Evolutionary conservation across 2,329 filamentous ascomycete species (phyloP), one percentile per base, ranked within the genome.

Genomic region (Penicillium occitanis): DNA sequence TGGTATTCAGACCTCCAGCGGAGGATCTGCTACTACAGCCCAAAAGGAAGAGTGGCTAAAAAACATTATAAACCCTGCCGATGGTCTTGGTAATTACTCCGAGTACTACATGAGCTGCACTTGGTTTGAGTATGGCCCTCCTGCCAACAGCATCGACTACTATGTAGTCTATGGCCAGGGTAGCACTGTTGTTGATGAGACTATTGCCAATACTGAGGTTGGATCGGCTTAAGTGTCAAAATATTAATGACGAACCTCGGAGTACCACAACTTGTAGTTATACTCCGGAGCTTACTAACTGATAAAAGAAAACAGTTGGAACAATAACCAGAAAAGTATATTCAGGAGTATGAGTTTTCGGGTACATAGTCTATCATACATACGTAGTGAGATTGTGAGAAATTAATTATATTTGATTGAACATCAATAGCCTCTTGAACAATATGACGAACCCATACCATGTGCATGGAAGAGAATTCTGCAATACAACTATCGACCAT

Each of bases 41-140:
- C 28, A 62, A 10, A 62, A 62, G 35, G 30, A 62, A 22, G 19
- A 62, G 13, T 62, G 60, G 60, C 13, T 62, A 14, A 62, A 62
- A n/a, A 25, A 30, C 11, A 22, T 62, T 28, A 62, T 62, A 5
- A 62, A 62, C 19, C 46, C 46, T 10, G 5, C 19, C 14, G 19
- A n/a, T 5, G 60, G 60, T 7, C 22, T 62, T 40, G 48, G 60
- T 5, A 22, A 40, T 53, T 62, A 62, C 22, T 62, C 60, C 1
- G 13, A 62, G 22, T 62, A 62, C 35, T 62, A 62, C 19, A 53
- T 62, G n/a, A 62, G 60, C 33, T 48, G 40, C 46, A 62, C 60
- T 40, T 62, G 60, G 60, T 62, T 62, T 42, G 60, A 62, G 25
- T 62, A 62, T n/a, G 60, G 60, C 1, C 60, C 60, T 37, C 60